Percentiles rank a stretch among this genome's conserved stretches.
These are phyloP conservation scores for Peniophora sp. DNA, from an alignment of 1,284 basidiomycete genomes.

Conservation along the genomic window DNA sequence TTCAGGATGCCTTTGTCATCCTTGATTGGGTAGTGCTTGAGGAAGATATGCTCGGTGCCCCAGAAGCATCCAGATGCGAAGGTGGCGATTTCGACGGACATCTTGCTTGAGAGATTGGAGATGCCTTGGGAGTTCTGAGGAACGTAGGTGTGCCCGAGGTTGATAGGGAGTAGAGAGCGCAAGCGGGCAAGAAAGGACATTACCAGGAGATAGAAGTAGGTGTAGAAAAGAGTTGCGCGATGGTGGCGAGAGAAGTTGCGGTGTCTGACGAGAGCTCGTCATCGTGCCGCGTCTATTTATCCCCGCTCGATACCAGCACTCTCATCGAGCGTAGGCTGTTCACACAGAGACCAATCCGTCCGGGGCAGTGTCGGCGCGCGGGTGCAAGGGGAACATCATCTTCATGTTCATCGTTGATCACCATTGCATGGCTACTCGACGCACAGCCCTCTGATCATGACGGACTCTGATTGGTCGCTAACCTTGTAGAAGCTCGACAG, in stretches of 20 bases:
- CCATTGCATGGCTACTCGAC: too few species aligned
- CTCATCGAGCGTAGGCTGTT: too few species aligned
- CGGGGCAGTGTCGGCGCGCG: too few species aligned
- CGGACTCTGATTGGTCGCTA: too few species aligned
- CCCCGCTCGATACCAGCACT: too few species aligned
- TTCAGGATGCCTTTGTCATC: constrained; percentile 63
- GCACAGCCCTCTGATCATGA: too few species aligned
- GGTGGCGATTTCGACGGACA: constrained; percentile 49
- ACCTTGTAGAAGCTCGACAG: too few species aligned
- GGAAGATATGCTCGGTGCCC: constrained; percentile 84
- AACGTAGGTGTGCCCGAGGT: constrained; percentile 3
- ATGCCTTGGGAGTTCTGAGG: constrained; percentile 9
- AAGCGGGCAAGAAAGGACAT: constrained; percentile 5
- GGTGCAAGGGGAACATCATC: too few species aligned
- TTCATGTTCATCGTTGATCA: too few species aligned
- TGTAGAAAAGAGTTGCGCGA: background rate
- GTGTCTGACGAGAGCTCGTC: too few species aligned
- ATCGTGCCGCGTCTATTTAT: too few species aligned
- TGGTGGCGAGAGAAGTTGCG: background rate
- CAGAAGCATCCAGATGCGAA: constrained; percentile 74
- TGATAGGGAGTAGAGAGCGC: constrained; percentile 3
- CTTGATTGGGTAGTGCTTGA: constrained; percentile 68
- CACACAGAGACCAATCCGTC: too few species aligned
- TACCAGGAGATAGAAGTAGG: background rate
- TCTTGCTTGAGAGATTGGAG: constrained; percentile 1